Base-by-base conservation (phyloP, 2,329 filamentous ascomycete genomes). In the Penicillium concentricum region DNA sequence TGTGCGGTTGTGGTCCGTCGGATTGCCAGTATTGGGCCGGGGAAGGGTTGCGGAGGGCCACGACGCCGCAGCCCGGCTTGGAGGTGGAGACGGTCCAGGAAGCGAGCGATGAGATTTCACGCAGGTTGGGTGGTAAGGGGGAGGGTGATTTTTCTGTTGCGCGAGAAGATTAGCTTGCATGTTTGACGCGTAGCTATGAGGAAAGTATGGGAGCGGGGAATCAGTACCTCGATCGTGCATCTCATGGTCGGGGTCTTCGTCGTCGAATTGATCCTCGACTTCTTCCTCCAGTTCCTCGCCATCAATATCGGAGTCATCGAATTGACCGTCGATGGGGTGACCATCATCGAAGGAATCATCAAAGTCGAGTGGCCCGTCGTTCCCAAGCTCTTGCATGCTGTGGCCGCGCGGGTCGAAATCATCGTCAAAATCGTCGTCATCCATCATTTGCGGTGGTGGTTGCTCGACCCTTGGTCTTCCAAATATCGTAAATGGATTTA, bases 31-130 rank as follows among this genome's bases (percentile, higher is more conserved):
- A 87, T 34, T 82, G 78, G 5, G 73, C 68, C 0, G 82, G 81
- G 4, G 81, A 83, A 0, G 84, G 81, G 51, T 81, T 78, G 5
- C 84, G 83, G 2, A 87, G 79, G 57, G 85, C 84, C 0, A 81
- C 75, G 22, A 87, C 80, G 26, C 82, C 82, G 67, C 84, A 87
- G 63, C 84, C 84, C 5, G 85, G 84, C 68, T 87, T 87, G 57
- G 79, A 79, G 16, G 81, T 83, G 15, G 83, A 85, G 42, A 87
- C 82, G 7, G 83, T 86, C 85, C 84, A 87, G 32, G 83, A 86
- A n/a, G 85, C 85, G 22, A 87, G 78, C 2, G 83, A 84, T 51
- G 82, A 85, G 61, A 87, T 87, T 61, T 87, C 85, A 62, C 85
- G 84, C 50, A 87, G 75, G 56, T 76, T 75, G 3, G 68, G 66